Conservation (phyloP, 2,329 filamentous ascomycete genomes). For the Cladosporium colombiae region DNA sequence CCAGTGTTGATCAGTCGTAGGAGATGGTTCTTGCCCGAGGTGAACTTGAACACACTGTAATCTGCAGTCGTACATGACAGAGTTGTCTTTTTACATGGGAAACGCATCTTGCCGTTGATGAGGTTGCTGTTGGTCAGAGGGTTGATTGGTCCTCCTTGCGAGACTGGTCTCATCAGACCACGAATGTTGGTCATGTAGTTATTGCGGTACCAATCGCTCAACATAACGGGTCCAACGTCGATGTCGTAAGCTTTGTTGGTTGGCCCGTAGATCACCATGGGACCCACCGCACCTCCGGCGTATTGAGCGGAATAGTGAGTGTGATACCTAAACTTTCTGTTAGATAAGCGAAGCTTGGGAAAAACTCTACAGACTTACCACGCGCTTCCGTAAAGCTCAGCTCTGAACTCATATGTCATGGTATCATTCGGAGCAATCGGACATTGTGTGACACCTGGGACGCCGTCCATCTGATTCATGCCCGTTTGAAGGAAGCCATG, state of each 20-base stretch:
- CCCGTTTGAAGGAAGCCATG: conserved; percentile 50
- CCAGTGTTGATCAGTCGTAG: conserved; percentile 44
- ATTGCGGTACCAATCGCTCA: conserved; percentile 47
- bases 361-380: conserved; percentile 33
- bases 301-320: conserved; percentile 45
- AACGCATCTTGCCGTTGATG: conserved; percentile 37
- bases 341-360: neutral
- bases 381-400: conserved; percentile 43
- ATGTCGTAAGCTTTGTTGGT: conserved; percentile 44
- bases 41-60: conserved; percentile 35
- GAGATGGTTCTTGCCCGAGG: conserved; percentile 40
- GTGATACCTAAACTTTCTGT: conserved; percentile 26
- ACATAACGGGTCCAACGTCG: conserved; percentile 46
- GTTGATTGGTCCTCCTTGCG: conserved; percentile 23
- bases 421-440: conserved; percentile 38
- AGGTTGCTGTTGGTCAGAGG: conserved; percentile 36
- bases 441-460: conserved; percentile 40
- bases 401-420: conserved; percentile 43
- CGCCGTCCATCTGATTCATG: conserved; percentile 55
- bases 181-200: conserved; percentile 31
- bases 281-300: conserved; percentile 43
- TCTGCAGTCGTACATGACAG: conserved; percentile 37
- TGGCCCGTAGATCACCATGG: conserved; percentile 37
- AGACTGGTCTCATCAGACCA: conserved; percentile 27
- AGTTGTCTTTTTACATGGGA: conserved; percentile 30